These are phyloP conservation scores for Aspergillus leporis DNA, from an alignment of 495 filamentous ascomycete species.

Conservation along the genomic window DNA sequence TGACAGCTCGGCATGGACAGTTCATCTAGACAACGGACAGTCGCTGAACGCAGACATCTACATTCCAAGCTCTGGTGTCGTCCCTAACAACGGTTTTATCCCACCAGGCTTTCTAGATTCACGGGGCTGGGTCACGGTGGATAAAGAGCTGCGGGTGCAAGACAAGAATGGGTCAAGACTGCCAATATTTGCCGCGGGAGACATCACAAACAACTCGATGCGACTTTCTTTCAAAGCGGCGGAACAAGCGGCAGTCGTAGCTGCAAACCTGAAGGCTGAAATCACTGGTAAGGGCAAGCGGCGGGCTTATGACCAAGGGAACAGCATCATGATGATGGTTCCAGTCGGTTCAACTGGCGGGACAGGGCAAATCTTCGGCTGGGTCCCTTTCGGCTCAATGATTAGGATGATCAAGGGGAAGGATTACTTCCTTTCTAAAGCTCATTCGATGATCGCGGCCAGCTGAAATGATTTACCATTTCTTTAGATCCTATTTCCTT, in stretches of 20 bases:
- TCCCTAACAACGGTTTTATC: slow-evolving; percentile 63
- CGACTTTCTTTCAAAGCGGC: slow-evolving; percentile 30
- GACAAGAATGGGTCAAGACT: slow-evolving; percentile 17
- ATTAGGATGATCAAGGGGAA: slow-evolving; percentile 49
- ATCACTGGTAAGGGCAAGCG: slow-evolving; percentile 26
- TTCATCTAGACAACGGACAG: slow-evolving; percentile 45
- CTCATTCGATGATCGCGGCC: too few relatives aligned
- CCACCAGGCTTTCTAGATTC: slow-evolving; percentile 48
- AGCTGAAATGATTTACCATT: too few relatives aligned
- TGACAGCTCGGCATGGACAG: slow-evolving; percentile 20
- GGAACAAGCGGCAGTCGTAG: slow-evolving; percentile 31
- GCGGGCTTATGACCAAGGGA: slow-evolving; percentile 25
- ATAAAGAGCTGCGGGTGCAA: slow-evolving; percentile 54
- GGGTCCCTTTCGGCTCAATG: slow-evolving; percentile 43
- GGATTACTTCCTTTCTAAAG: slow-evolving; percentile 39
- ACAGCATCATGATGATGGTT: slow-evolving; percentile 35
- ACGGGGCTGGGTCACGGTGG: slow-evolving; percentile 54
- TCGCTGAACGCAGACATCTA: slow-evolving; percentile 56
- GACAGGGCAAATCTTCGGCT: slow-evolving; percentile 51
- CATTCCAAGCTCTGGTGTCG: slow-evolving; percentile 60
- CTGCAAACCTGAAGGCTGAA: slow-evolving; percentile 35
- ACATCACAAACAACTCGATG: slow-evolving; percentile 37
- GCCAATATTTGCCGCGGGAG: slow-evolving; percentile 39
- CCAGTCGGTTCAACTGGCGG: slow-evolving; percentile 48
- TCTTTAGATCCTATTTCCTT: too few relatives aligned